Conservation (phyloP, 2,329 filamentous ascomycete species). For the Escovopsis sp. region DNA sequence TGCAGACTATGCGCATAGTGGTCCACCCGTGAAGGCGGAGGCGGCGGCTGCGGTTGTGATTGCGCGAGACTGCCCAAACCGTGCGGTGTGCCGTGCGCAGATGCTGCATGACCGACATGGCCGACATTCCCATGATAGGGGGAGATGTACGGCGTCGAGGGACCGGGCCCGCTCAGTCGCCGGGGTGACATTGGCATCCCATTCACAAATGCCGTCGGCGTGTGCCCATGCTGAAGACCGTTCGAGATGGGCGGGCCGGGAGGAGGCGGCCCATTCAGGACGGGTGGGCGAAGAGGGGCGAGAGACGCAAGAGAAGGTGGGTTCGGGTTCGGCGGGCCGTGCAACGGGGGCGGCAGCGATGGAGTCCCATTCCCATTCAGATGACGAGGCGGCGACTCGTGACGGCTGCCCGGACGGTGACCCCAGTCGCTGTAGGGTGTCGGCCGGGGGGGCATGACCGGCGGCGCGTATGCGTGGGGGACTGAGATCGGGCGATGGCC, state of each 20-base stretch:
- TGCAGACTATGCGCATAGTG: constrained; percentile 27
- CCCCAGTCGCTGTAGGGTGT: constrained; percentile 32
- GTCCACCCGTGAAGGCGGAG: constrained; percentile 14
- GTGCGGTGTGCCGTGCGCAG: constrained; percentile 15
- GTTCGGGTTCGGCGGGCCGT: constrained; percentile 9
- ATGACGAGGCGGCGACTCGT: constrained; percentile 32
- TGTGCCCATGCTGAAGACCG: constrained; percentile 24
- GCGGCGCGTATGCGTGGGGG: constrained; percentile 14
- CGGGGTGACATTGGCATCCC: constrained; percentile 35
- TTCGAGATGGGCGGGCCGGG: constrained; percentile 24
- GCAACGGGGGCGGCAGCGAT: constrained; percentile 8
- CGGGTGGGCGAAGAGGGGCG: constrained; percentile 35
- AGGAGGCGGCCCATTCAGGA: constrained; percentile 26
- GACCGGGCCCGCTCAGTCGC: constrained; percentile 26
- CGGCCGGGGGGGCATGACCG: constrained; percentile 12
- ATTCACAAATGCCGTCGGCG: constrained; percentile 22
- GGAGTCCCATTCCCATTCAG: constrained; percentile 31
- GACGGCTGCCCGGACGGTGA: constrained; percentile 31
- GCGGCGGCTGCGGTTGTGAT: constrained; percentile 9
- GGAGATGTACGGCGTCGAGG: constrained; percentile 26
- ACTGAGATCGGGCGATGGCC: constrained; percentile 14
- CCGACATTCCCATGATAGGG: constrained; percentile 17
- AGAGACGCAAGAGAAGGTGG: constrained; percentile 19
- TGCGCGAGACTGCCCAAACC: constrained; percentile 19
- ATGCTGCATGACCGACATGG: constrained; percentile 8